Percentiles rank a stretch among this genome's conserved stretches.
Evolutionary conservation across 2,329 filamentous ascomycete genomes (phyloP).

Genomic region (Colletotrichum sp.): DNA sequence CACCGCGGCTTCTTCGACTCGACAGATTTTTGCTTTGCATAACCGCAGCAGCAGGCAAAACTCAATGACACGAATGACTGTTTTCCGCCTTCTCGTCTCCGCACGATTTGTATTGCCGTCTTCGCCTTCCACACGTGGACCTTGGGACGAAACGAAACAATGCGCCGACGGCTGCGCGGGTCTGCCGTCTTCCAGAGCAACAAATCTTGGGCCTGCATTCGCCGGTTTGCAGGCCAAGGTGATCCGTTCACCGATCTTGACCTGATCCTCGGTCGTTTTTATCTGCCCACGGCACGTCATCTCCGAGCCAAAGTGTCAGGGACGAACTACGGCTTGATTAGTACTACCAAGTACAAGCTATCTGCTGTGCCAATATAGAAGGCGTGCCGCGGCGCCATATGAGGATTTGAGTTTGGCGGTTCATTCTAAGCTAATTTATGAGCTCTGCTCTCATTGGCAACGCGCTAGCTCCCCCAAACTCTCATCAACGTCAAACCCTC

Average conservation of each 20-base stretch:
- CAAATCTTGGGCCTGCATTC: not conserved
- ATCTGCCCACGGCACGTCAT: not conserved
- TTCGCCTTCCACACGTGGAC: constrained; percentile 3
- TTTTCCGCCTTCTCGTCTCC: not conserved
- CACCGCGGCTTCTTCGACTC: not conserved
- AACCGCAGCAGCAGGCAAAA: not conserved
- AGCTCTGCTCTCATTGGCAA: not conserved
- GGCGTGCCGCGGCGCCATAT: not conserved
- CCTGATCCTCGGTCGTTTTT: not conserved
- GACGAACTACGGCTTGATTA: not conserved
- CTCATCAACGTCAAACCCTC: constrained; percentile 15
- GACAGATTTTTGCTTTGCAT: not conserved
- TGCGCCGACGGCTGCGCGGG: not conserved
- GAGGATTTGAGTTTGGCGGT: not conserved
- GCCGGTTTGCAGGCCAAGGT: not conserved
- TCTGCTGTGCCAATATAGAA: not conserved
- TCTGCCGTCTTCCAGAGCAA: not conserved
- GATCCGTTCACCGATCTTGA: not conserved
- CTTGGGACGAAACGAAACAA: constrained; percentile 19
- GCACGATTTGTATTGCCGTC: not conserved
- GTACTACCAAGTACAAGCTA: not conserved
- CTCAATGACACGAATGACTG: not conserved
- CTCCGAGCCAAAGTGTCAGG: not conserved
- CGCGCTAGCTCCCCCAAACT: not conserved
- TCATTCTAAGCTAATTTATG: not conserved